These are phyloP conservation scores for Nakaseomyces nivariensis DNA, from an alignment of 1,139 yeast species.

Conservation along the genomic window DNA sequence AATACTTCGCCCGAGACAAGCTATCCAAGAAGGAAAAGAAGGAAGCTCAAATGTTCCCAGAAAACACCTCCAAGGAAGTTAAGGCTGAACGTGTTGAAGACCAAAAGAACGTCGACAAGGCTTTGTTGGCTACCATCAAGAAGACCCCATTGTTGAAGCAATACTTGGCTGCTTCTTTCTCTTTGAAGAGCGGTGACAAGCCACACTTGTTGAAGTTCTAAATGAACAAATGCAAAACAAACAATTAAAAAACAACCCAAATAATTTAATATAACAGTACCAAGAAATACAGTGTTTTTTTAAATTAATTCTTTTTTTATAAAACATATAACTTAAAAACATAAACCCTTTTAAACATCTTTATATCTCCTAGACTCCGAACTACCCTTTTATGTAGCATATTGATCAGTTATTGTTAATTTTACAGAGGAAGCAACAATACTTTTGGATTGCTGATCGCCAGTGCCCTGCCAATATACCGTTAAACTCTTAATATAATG, in stretches of 20 bases:
- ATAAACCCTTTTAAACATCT: conserved; percentile 2
- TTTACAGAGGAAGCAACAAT: too few relatives aligned
- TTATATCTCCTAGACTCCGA: neutral
- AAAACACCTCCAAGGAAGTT: conserved; percentile 65
- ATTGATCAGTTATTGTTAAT: too few relatives aligned
- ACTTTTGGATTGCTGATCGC: too few relatives aligned
- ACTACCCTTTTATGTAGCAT: too few relatives aligned
- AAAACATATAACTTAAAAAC: conserved; percentile 1
- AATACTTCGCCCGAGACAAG: conserved; percentile 97
- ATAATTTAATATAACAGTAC: neutral
- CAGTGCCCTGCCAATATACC: too few relatives aligned
- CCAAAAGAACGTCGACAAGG: conserved; percentile 94
- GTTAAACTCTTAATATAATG: neutral
- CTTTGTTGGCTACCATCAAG: conserved; percentile 89
- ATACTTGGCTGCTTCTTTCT: conserved; percentile 94
- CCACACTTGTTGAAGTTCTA: conserved; percentile 98
- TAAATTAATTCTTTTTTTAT: conserved; percentile 1
- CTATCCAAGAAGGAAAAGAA: conserved; percentile 66
- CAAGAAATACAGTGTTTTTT: neutral
- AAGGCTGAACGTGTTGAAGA: conserved; percentile 95
- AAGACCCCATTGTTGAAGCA: conserved; percentile 97
- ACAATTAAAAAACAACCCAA: neutral
- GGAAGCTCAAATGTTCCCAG: conserved; percentile 95
- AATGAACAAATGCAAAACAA: conserved; percentile 17
- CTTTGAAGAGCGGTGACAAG: conserved; percentile 97